Percentiles rank a stretch among this genome's conserved stretches.
These are phyloP conservation scores for Ogataea degrootiae DNA, from an alignment of 805 yeast genomes.

Conservation along the genomic window DNA sequence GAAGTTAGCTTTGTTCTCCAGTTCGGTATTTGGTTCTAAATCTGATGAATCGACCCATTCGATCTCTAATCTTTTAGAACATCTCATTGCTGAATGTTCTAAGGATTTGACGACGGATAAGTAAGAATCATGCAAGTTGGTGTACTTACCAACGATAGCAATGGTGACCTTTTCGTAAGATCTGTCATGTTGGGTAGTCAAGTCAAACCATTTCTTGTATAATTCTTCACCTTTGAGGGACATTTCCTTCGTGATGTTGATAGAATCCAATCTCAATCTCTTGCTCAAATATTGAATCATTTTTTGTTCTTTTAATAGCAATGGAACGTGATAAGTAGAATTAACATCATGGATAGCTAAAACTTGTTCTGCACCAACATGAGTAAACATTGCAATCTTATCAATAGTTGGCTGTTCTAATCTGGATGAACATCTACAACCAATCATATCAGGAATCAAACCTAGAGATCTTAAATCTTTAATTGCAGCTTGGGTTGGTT, in stretches of 20 bases:
- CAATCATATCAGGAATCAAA: slow-evolving; percentile 92
- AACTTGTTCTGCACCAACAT: slow-evolving; percentile 97
- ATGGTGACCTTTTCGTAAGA: slow-evolving; percentile 85
- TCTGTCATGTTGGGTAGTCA: slow-evolving; percentile 77
- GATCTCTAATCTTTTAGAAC: slow-evolving; percentile 78
- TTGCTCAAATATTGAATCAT: slow-evolving; percentile 67
- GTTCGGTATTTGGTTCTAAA: slow-evolving; percentile 70
- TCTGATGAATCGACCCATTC: slow-evolving; percentile 96
- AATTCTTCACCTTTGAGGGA: slow-evolving; percentile 61
- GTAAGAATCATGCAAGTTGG: slow-evolving; percentile 91
- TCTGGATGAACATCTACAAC: slow-evolving; percentile 89
- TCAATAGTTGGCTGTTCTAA: slow-evolving; percentile 83
- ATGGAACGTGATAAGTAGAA: slow-evolving; percentile 96
- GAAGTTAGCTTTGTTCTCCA: slow-evolving; percentile 64
- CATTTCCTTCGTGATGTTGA: slow-evolving; percentile 46
- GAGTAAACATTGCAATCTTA: slow-evolving; percentile 98
- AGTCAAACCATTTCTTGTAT: slow-evolving; percentile 70
- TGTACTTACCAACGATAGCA: slow-evolving; percentile 97
- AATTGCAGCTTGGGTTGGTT: slow-evolving; percentile 99
- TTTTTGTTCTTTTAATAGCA: slow-evolving; percentile 81
- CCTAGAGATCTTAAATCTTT: slow-evolving; percentile 95
- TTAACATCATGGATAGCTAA: slow-evolving; percentile 95
- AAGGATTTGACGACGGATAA: slow-evolving; percentile 91
- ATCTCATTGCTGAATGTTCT: slow-evolving; percentile 92
- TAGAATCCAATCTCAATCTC: slow-evolving; percentile 57